These are phyloP conservation scores for Groenewaldozyma tartarivorans DNA, from an alignment of 805 yeast genomes.

Conservation along the genomic window DNA sequence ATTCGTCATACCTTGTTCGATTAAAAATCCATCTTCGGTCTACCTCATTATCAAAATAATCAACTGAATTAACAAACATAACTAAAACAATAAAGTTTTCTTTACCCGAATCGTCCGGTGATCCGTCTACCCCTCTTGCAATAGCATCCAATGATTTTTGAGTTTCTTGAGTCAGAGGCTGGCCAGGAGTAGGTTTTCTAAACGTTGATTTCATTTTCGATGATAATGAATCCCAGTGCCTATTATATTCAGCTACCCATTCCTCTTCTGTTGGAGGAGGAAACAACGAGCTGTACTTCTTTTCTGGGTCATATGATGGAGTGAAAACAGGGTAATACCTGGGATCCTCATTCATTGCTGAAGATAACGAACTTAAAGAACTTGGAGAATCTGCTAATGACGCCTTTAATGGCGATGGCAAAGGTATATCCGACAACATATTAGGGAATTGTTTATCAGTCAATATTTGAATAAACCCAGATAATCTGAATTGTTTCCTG, in stretches of 20 bases:
- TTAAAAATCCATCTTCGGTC: constrained; percentile 41
- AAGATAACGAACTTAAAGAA: constrained; percentile 1
- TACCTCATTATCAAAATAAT: constrained; percentile 50
- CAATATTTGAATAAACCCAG: constrained; percentile 51
- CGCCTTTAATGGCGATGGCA: constrained; percentile 8
- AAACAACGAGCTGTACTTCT: constrained; percentile 4
- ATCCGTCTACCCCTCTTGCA: constrained; percentile 77
- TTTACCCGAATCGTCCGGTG: constrained; percentile 44
- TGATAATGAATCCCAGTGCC: constrained; percentile 57
- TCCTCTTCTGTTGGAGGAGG: constrained; percentile 48
- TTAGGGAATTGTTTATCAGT: constrained; percentile 20
- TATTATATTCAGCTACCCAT: constrained; percentile 53
- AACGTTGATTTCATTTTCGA: constrained; percentile 53
- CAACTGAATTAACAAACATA: constrained; percentile 62
- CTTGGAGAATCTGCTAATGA: background rate
- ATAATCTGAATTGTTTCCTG: constrained; percentile 62
- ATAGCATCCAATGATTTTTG: constrained; percentile 57
- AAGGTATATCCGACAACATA: constrained; percentile 8
- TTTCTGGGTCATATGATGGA: constrained; percentile 10
- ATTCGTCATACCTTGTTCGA: constrained; percentile 46
- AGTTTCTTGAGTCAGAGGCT: constrained; percentile 44
- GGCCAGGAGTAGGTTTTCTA: constrained; percentile 67
- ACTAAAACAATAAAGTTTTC: constrained; percentile 64
- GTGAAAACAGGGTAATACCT: constrained; percentile 13
- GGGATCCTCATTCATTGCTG: constrained; percentile 4